Evolutionary conservation across 768 basidiomycete species (phyloP), one percentile per base, ranked within the genome.

Genomic region (Suillus paluster): DNA sequence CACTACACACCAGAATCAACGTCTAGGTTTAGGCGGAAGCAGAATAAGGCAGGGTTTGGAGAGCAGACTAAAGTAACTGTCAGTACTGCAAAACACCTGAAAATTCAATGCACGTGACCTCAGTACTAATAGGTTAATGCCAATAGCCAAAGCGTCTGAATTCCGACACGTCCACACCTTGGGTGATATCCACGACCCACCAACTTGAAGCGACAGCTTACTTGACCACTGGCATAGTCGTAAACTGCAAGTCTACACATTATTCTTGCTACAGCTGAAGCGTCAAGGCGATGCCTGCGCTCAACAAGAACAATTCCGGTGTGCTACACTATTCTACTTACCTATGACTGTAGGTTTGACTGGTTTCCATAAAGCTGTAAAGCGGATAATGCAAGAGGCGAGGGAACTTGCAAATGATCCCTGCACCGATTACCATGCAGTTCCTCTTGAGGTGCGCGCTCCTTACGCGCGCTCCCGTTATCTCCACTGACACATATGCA

Each of bases 321-420:
- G 39, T 49, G 84, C 71, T 11, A 4, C 39, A 41, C 15, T n/a
- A 49, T 59, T 25, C 41, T 58, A 48, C 5, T 36, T 33, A n/a
- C 39, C 9, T 34, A 34, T 15, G 9, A 41, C 44, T 12, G 33
- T 6, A 4, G 59, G 3, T 17, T 55, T 60, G 17, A 50, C 44
- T n/a, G 12, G 11, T 45, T 57, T 12, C 0, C 52, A 2, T 44
- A 14, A 66, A 92, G 95, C 95, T 59, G 93, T 97, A 57, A 98
- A 98, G 79, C 88, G 97, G 39, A 97, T 99, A 67, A 91, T 99
- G 89, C 94, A 95, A 74, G 97, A 99, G 76, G 95, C 95, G 5
- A 81, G 86, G 63, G 96, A 99, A 71, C 85, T 98, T 15, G 87
- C 89, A 1, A 87, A 84, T 58, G 95, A 97, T 74, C 87, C 91